Percentiles rank a stretch among this genome's conserved stretches.
Evolutionary conservation across 352 stramenopile genomes (phyloP).

Genomic region (Phytophthora citrophthora): DNA sequence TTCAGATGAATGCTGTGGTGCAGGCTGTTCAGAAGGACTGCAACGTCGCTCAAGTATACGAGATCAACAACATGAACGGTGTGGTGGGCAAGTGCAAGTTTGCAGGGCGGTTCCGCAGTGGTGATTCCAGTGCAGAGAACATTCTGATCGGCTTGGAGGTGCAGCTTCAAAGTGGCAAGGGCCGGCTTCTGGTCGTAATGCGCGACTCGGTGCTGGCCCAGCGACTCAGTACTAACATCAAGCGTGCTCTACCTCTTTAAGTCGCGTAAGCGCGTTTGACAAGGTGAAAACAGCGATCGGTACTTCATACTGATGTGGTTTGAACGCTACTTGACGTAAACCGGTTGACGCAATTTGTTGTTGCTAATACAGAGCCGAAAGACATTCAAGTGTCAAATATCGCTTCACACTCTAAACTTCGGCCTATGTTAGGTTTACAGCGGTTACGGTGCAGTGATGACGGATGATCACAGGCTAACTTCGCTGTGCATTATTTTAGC

Average conservation of each 20-base stretch:
- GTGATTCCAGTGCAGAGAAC: conserved; percentile 42
- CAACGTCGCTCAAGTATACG: conserved; percentile 76
- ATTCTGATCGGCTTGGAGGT: conserved; percentile 68
- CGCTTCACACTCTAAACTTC: too few relatives aligned
- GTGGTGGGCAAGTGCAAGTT: conserved; percentile 76
- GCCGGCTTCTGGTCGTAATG: conserved; percentile 67
- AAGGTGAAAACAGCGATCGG: too few relatives aligned
- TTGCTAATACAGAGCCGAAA: too few relatives aligned
- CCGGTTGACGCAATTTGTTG: too few relatives aligned
- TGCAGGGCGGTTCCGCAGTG: conserved; percentile 60
- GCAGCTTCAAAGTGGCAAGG: conserved; percentile 69
- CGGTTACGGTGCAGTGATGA: not conserved
- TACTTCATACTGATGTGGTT: not conserved
- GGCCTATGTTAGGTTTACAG: too few relatives aligned
- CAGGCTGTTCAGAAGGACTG: conserved; percentile 61
- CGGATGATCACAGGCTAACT: conserved; percentile 7
- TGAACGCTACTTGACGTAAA: too few relatives aligned
- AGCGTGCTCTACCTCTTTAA: conserved; percentile 47
- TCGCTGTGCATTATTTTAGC: conserved; percentile 1
- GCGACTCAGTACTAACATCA: conserved; percentile 55
- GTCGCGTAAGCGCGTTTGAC: not conserved
- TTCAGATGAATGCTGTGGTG: conserved; percentile 58
- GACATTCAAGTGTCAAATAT: too few relatives aligned
- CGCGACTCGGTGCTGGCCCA: conserved; percentile 61
- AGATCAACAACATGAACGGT: conserved; percentile 76